Conservation (phyloP, 768 basidiomycete species). For the Leucocoprinus sp. region DNA sequence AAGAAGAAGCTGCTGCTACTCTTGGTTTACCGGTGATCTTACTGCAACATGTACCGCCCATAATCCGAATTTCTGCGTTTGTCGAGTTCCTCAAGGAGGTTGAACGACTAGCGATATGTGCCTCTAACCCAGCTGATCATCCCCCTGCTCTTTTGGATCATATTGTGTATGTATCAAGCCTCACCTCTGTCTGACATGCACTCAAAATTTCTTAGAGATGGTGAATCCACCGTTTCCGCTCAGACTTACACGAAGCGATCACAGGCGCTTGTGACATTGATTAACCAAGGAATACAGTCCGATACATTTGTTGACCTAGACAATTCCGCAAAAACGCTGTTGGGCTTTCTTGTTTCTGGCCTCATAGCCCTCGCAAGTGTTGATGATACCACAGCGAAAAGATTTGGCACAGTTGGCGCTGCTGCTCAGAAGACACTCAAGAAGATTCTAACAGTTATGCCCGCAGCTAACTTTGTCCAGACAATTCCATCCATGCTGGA, state of each 20-base stretch:
- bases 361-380: constrained; percentile 40
- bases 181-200: not conserved
- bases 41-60: constrained; percentile 43
- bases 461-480: constrained; percentile 60
- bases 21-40: constrained; percentile 63
- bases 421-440: constrained; percentile 44
- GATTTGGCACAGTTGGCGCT: constrained; percentile 34
- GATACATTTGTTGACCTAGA: constrained; percentile 15
- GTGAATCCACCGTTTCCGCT: constrained; percentile 42
- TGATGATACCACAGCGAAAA: constrained; percentile 24
- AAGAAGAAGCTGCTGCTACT: constrained; percentile 49
- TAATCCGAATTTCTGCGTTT: constrained; percentile 53
- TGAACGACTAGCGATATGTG: constrained; percentile 41
- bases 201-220: constrained; percentile 37
- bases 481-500: constrained; percentile 49
- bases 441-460: constrained; percentile 52
- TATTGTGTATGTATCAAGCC: constrained; percentile 34
- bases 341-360: constrained; percentile 37
- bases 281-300: constrained; percentile 42
- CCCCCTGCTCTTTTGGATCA: constrained; percentile 48
- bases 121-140: constrained; percentile 28
- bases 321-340: constrained; percentile 18
- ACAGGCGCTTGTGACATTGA: constrained; percentile 59
- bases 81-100: constrained; percentile 61
- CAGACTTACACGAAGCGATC: constrained; percentile 50